Conservation (phyloP, 192 early-diverging fungal genomes). For the Phlyctochytrium planicorne region DNA sequence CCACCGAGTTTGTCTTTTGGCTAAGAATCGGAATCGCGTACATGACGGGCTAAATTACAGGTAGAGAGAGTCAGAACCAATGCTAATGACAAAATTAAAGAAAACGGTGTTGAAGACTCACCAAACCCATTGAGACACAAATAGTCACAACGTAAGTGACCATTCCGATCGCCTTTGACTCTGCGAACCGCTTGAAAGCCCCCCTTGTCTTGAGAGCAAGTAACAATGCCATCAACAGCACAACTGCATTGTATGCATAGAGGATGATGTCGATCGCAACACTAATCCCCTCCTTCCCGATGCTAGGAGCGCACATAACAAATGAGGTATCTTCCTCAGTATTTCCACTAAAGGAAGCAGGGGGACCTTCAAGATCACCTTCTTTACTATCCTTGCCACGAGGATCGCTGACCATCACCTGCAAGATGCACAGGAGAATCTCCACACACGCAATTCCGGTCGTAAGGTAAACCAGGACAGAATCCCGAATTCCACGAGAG, state of each 20-base stretch:
- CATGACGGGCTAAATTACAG: background rate
- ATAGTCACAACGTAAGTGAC: conserved; percentile 6
- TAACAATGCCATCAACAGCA: background rate
- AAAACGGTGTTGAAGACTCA: background rate
- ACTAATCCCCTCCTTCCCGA: background rate
- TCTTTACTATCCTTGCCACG: background rate
- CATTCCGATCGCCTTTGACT: conserved; percentile 9
- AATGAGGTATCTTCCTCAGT: background rate
- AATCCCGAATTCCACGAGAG: background rate
- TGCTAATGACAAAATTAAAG: background rate
- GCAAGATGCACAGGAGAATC: background rate
- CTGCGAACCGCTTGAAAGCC: conserved; percentile 4
- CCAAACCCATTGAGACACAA: background rate
- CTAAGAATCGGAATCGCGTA: conserved; percentile 3
- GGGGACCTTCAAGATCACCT: background rate
- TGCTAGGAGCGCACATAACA: background rate
- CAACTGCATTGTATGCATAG: conserved; percentile 6
- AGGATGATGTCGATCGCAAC: conserved; percentile 7
- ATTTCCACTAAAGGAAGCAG: background rate
- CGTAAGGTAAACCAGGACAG: background rate
- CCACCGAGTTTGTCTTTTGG: background rate
- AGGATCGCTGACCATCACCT: conserved; percentile 1
- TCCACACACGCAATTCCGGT: background rate
- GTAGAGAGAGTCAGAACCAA: background rate
- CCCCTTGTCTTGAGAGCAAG: conserved; percentile 8